Conservation (phyloP, 2,329 filamentous ascomycete genomes). For the Ceratocystis papillata region DNA sequence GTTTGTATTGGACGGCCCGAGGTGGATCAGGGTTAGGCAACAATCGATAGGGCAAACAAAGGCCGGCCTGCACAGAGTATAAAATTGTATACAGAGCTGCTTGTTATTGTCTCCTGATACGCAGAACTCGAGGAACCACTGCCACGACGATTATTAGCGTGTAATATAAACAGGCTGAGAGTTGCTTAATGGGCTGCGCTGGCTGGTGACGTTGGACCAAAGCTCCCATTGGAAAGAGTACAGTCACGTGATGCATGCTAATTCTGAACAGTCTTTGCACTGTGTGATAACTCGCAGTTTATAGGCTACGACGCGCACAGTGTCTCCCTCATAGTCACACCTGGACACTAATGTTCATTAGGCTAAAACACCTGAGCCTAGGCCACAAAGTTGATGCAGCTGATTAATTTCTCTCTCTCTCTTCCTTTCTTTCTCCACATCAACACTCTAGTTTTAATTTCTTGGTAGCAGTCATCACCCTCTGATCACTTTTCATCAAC, state of each 20-base stretch:
- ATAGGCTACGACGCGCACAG: neutral
- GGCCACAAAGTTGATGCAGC: constrained; percentile 10
- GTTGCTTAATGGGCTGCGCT: neutral
- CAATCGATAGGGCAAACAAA: neutral
- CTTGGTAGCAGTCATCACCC: neutral
- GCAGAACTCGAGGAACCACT: neutral
- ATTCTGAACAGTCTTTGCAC: neutral
- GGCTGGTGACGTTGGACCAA: constrained; percentile 4
- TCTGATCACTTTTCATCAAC: neutral
- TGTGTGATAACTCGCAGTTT: neutral
- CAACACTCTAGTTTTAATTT: neutral
- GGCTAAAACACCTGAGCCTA: constrained; percentile 6
- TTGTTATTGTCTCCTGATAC: neutral
- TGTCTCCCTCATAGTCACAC: neutral
- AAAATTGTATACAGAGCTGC: neutral
- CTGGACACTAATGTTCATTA: neutral
- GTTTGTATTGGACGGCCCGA: neutral
- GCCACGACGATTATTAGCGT: neutral
- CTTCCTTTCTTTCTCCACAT: constrained; percentile 12
- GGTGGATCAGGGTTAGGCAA: neutral
- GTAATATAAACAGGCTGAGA: neutral
- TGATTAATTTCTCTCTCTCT: constrained; percentile 10
- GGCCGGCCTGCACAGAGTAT: neutral
- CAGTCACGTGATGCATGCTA: neutral
- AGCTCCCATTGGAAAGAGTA: neutral